Evolutionary conservation across 2,329 filamentous ascomycete species (phyloP).

Genomic region (Xylariaceae sp.): DNA sequence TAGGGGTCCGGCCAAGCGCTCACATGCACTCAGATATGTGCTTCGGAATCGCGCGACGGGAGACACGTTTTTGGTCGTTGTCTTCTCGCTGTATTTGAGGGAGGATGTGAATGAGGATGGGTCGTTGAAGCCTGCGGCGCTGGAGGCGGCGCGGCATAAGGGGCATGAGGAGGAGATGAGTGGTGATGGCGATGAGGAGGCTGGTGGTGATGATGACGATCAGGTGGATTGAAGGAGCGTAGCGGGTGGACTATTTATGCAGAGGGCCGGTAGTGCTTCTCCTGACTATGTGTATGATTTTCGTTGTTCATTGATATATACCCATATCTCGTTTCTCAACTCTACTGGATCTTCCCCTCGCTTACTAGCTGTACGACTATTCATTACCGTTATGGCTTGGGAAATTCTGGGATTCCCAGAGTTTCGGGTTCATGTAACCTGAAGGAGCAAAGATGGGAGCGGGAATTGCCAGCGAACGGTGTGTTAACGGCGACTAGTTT

Average conservation of each 20-base stretch:
- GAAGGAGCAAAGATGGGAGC: too few relatives aligned
- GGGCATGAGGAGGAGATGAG: conserved; percentile 21
- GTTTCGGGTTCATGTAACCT: too few relatives aligned
- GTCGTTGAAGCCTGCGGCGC: conserved; percentile 40
- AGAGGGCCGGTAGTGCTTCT: too few relatives aligned
- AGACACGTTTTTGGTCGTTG: conserved; percentile 71
- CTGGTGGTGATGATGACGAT: conserved; percentile 17
- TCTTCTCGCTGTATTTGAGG: conserved; percentile 71
- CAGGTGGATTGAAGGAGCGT: not conserved
- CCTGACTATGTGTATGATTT: not conserved
- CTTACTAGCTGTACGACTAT: too few relatives aligned
- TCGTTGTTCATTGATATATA: too few relatives aligned
- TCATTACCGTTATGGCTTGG: too few relatives aligned
- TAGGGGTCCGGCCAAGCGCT: conserved; percentile 50
- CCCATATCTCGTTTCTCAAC: too few relatives aligned
- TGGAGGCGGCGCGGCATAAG: conserved; percentile 32
- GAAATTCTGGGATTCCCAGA: too few relatives aligned
- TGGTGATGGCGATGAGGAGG: not conserved
- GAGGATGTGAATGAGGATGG: conserved; percentile 59
- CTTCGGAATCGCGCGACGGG: conserved; percentile 73
- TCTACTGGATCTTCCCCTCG: too few relatives aligned
- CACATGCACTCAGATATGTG: conserved; percentile 85
- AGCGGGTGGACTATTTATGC: not conserved
- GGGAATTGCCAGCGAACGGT: too few relatives aligned
- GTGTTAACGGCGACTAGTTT: too few relatives aligned